Base-by-base conservation (phyloP, 1,139 yeast genomes). In the Kluyveromyces marxianus region DNA sequence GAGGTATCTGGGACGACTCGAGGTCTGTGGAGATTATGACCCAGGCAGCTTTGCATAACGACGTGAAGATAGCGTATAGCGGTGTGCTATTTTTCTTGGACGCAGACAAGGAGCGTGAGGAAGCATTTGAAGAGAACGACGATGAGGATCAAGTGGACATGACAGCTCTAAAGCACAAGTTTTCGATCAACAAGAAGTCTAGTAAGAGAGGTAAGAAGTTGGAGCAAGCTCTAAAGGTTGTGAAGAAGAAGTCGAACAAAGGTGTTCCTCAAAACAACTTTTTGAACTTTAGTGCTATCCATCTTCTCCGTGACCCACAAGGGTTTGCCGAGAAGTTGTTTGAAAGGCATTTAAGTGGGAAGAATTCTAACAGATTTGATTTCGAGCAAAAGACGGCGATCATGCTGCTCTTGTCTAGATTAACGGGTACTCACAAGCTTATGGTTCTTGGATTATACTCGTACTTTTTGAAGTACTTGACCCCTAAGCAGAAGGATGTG, bases 1-100 rank as follows among this genome's bases (percentile, higher is more conserved):
- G 97, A 62, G 96, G 96, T 60, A 84, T 92, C 50, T 92, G 99
- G 99, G 97, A 89, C 65, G 99, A 92, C 66, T 77, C 96, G 1
- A 74, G 97, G 57, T 84, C 97, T 0, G 96, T 92, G 26, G 98
- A 92, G 66, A 80, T 92, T 58, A 90, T 94, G 97, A 84, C 95
- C 2, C 95, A 88, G 59, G 97, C 97, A 1, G 89, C 97, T 1
- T 67, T 86, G 50, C 96, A 89, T 61, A 58, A 85, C 7, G 95
- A 90, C 57, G 76, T 81, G 10, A 92, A 92, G 68, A 95, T 92
- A 45, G 86, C 95, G 8, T 71, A 83, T 49, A 86, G 97, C 2
- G 98, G 97, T 48, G 94, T 88, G 33, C 73, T 80, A 58, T 92
- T 92, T 67, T 92, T 92, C 68, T 69, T 92, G 47, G 97, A 96